Evolutionary conservation across 371 early-diverging fungal genomes (phyloP), one percentile per base, ranked within the genome.

Genomic region (Lichtheimia hyalospora): DNA sequence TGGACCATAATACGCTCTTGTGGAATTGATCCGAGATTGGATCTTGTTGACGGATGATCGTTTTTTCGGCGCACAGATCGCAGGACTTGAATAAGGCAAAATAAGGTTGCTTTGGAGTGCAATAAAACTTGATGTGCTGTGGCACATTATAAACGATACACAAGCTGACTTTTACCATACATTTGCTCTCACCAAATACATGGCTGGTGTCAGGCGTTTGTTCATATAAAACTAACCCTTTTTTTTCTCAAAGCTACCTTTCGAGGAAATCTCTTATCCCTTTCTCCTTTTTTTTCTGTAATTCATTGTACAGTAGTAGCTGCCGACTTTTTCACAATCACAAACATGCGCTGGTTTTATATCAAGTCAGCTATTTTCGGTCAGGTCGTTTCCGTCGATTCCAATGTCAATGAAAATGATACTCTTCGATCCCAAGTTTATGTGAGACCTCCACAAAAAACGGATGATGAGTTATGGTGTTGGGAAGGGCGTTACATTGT

Each of bases 381-480:
- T 34, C 61, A 68, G 43, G 80, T 80, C 3, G 60, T 74, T n/a
- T 54, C 74, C 43, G 69, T 75, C 3, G 25, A 61, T 21, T 34
- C 64, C 13, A 52, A 41, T 20, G 41, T 57, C 16, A 27, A 28
- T 3, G 66, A 67, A 15, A 27, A 34, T 34, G 23, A 51, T 4
- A 40, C 53, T 18, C 44, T 71, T 27, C 67, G 80, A 43, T 70
- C 80, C 24, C 77, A 76, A 67, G 77, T 77, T 2, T 61, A 69
- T 24, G 71, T 80, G 0, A 52, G 57, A 28, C 62, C 66, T 16
- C 70, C 73, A 4, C 57, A 61, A 41, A 52, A 69, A 34, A 56
- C 52, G 16, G 80, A 73, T 49, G 43, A 60, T 21, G 73, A 80
- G 59, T 64, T 74, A 15, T 80, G 80, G 80, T 52, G 63, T n/a